These are phyloP conservation scores for Ophiostoma sp. DNA, from an alignment of 2,329 filamentous ascomycete species.

Conservation along the genomic window DNA sequence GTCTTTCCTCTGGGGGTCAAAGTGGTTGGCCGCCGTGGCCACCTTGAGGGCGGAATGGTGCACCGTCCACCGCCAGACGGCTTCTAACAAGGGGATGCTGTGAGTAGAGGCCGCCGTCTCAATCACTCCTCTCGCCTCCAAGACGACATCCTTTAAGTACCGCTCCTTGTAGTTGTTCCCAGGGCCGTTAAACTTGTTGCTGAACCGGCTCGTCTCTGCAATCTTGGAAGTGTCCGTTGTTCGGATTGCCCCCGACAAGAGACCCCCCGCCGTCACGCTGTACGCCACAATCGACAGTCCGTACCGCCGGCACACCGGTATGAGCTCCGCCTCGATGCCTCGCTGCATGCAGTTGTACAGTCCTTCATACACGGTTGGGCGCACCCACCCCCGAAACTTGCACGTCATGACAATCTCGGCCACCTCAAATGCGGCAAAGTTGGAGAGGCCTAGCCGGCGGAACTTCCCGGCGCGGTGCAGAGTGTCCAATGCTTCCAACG, in stretches of 20 bases:
- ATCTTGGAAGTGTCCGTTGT: neutral
- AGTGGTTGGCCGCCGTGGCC: neutral
- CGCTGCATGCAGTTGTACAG: conserved; percentile 6
- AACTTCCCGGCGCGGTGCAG: neutral
- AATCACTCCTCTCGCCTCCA: neutral
- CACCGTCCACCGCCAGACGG: neutral
- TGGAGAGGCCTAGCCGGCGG: neutral
- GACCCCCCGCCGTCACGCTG: neutral
- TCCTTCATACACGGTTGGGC: neutral
- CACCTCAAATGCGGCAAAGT: neutral
- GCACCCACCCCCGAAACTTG: neutral
- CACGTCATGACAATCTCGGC: neutral
- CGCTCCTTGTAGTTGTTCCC: neutral
- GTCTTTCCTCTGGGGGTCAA: neutral
- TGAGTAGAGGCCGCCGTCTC: neutral
- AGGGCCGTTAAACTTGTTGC: neutral
- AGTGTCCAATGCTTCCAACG: neutral
- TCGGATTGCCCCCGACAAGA: neutral
- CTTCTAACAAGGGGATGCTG: neutral
- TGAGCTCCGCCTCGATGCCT: neutral
- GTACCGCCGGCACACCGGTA: neutral
- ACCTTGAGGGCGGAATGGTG: neutral
- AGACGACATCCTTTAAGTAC: neutral
- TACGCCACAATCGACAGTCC: neutral
- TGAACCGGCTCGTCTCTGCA: neutral